Percentiles rank a stretch among this genome's conserved stretches.
Evolutionary conservation across 345 rosid species (phyloP).

Genomic region (Salix caprea): DNA sequence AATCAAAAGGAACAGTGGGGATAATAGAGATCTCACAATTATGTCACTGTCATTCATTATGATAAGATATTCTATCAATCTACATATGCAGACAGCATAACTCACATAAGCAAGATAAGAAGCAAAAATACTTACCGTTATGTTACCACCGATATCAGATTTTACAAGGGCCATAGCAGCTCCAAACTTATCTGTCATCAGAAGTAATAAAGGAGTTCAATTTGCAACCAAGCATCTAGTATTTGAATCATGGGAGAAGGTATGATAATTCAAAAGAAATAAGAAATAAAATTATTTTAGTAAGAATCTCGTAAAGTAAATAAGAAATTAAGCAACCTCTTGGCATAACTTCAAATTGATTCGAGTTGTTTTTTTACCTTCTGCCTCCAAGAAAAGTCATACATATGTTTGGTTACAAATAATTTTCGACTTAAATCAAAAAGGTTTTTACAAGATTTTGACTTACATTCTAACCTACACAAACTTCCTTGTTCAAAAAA

Average conservation of each 20-base stretch:
- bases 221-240: neutral
- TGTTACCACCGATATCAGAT: constrained; percentile 84
- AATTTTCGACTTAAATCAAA: too few relatives aligned
- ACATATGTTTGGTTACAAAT: too few relatives aligned
- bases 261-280: neutral
- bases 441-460: too few relatives aligned
- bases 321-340: neutral
- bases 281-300: neutral
- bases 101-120: neutral
- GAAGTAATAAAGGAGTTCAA: neutral
- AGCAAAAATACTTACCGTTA: constrained; percentile 45
- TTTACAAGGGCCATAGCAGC: constrained; percentile 87
- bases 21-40: neutral
- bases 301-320: neutral
- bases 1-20: neutral
- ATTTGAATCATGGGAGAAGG: neutral
- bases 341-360: neutral
- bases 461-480: too few relatives aligned
- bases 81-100: neutral
- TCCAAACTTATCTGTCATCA: constrained; percentile 76
- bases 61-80: neutral
- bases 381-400: too few relatives aligned
- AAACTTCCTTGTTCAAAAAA: neutral
- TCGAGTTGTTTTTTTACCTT: too few relatives aligned
- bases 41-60: neutral